These are phyloP conservation scores for Middelhovenomyces tepae DNA, from an alignment of 805 yeast genomes.

Conservation along the genomic window DNA sequence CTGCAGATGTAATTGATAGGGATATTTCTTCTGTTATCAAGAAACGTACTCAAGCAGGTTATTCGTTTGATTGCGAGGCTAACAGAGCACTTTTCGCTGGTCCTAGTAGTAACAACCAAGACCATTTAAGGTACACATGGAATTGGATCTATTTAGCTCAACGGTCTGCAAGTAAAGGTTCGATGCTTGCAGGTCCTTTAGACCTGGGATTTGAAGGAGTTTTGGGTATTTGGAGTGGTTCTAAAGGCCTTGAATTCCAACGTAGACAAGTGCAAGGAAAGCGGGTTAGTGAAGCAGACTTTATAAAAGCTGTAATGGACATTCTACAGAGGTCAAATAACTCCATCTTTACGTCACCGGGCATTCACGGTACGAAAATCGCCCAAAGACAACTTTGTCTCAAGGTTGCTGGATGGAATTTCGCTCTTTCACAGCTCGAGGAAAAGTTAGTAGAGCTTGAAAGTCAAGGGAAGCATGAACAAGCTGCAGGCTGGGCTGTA, in stretches of 20 bases:
- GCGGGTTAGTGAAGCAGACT: conserved; percentile 32
- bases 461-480: conserved; percentile 53
- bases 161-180: conserved; percentile 51
- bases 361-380: conserved; percentile 37
- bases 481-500: conserved; percentile 98
- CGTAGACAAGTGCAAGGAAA: conserved; percentile 9
- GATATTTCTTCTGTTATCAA: conserved; percentile 72
- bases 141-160: conserved; percentile 77
- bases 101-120: conserved; percentile 36
- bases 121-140: conserved; percentile 76
- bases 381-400: conserved; percentile 70
- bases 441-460: conserved; percentile 52
- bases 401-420: conserved; percentile 86
- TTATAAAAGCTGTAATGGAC: conserved; percentile 42
- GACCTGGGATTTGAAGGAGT: conserved; percentile 89
- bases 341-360: conserved; percentile 20
- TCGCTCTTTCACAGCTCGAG: conserved; percentile 66
- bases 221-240: conserved; percentile 74
- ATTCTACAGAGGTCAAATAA: conserved; percentile 40
- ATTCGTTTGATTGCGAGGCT: conserved; percentile 55
- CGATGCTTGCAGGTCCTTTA: conserved; percentile 58
- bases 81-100: conserved; percentile 43
- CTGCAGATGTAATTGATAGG: conserved; percentile 42
- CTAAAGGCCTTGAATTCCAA: conserved; percentile 17
- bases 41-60: conserved; percentile 62